Evolutionary conservation across 352 stramenopile genomes (phyloP).

Genomic region (Phytophthora chlamydospora): DNA sequence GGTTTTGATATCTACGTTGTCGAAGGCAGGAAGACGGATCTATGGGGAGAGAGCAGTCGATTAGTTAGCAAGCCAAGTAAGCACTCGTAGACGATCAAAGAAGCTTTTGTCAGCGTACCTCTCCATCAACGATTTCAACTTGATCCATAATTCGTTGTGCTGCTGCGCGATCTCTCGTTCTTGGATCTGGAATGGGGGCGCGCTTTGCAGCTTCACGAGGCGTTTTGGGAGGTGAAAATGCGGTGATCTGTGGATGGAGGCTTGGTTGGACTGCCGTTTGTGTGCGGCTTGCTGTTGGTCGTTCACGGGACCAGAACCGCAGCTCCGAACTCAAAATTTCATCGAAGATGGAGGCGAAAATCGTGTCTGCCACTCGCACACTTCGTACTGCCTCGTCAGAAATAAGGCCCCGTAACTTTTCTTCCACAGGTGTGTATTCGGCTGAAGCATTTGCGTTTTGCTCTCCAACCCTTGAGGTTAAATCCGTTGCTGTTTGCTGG

Average conservation of each 20-base stretch:
- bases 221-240: not conserved
- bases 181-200: not conserved
- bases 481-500: not conserved
- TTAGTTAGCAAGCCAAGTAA: not conserved
- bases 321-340: slow-evolving; percentile 25
- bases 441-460: not conserved
- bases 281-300: not conserved
- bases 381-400: slow-evolving; percentile 8
- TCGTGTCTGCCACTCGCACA: slow-evolving; percentile 21
- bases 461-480: not conserved
- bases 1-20: not conserved
- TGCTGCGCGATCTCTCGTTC: slow-evolving; percentile 3
- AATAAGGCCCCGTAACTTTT: not conserved
- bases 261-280: not conserved
- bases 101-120: slow-evolving; percentile 12
- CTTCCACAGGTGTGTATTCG: not conserved
- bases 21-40: slow-evolving; percentile 27
- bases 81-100: not conserved
- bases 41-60: slow-evolving; percentile 8
- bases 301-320: slow-evolving; percentile 19
- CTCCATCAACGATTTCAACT: slow-evolving; percentile 24
- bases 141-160: slow-evolving; percentile 12
- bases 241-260: not conserved
- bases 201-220: not conserved
- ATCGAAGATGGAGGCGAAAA: slow-evolving; percentile 21